Percentiles rank a stretch among this genome's conserved stretches.
phyloP scores from a whole-genome alignment of 2,329 filamentous ascomycete species.

The Aspergillus sp. region DNA sequence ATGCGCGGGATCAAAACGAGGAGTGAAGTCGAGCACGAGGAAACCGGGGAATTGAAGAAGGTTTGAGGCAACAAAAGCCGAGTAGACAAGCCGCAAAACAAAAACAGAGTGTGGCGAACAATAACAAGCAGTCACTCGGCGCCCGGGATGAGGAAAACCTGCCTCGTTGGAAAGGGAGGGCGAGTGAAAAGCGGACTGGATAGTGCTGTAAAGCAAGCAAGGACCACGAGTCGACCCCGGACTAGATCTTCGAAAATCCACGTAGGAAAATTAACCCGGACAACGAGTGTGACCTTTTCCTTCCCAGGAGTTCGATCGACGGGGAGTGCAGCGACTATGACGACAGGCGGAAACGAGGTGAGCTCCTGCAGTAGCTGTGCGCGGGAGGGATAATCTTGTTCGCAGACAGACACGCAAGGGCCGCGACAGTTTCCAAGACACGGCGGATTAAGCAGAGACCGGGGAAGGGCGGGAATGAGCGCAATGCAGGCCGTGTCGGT shows the following conservation, averaged over 20 bases:
- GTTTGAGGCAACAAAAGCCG: conserved; percentile 13
- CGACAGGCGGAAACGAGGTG: conserved; percentile 13
- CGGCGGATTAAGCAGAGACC: conserved; percentile 6
- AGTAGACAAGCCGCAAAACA: conserved; percentile 1
- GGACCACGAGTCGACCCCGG: conserved; percentile 8
- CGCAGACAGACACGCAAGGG: conserved; percentile 24
- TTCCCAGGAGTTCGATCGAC: conserved; percentile 16
- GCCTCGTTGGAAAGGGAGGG: conserved; percentile 8
- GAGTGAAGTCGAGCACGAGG: conserved; percentile 21
- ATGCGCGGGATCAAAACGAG: conserved; percentile 18
- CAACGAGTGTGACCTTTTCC: not conserved
- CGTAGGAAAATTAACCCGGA: not conserved
- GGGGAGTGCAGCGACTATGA: conserved; percentile 13
- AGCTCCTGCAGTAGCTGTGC: not conserved
- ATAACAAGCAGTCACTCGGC: not conserved
- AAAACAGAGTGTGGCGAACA: not conserved
- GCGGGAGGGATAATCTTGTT: conserved; percentile 13
- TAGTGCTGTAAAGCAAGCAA: conserved; percentile 11
- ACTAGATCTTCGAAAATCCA: not conserved
- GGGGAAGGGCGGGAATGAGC: conserved; percentile 21
- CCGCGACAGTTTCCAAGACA: conserved; percentile 17
- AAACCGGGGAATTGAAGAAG: conserved; percentile 18
- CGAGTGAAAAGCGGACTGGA: not conserved
- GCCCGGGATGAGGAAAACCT: conserved; percentile 6
- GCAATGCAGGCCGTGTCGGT: conserved; percentile 9